phyloP scores from a whole-genome alignment of 2,329 filamentous ascomycete species.

The Hypoxylon sp. region DNA sequence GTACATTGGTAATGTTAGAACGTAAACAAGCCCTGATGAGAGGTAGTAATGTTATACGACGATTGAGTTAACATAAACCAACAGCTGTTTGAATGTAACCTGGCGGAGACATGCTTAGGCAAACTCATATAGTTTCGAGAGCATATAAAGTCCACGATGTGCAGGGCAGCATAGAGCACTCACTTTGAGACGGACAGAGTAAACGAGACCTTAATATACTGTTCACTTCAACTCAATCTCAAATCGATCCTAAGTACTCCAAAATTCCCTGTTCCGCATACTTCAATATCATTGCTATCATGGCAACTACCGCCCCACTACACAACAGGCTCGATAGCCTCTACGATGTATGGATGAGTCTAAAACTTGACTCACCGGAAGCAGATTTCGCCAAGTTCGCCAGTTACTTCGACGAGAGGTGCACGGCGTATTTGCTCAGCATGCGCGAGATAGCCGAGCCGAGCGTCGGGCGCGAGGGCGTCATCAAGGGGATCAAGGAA shows the following conservation, averaged over 20 bases:
- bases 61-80: neutral
- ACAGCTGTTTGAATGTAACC: neutral
- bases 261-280: neutral
- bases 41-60: neutral
- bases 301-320: neutral
- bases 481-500: constrained; percentile 25
- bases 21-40: neutral
- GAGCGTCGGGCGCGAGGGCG: constrained; percentile 22
- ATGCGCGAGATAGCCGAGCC: constrained; percentile 25
- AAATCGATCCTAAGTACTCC: neutral
- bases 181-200: neutral
- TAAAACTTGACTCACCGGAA: constrained; percentile 11
- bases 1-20: neutral
- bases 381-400: constrained; percentile 18
- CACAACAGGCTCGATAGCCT: constrained; percentile 28
- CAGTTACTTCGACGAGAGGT: constrained; percentile 23
- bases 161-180: neutral
- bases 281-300: neutral
- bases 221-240: neutral
- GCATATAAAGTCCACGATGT: constrained; percentile 1
- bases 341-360: constrained; percentile 18
- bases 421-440: constrained; percentile 27
- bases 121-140: neutral
- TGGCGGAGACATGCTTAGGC: neutral
- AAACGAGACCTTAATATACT: neutral